Evolutionary conservation across 192 early-diverging fungal species (phyloP), one percentile per base, ranked within the genome.

Genomic region (Coemansia sp.): DNA sequence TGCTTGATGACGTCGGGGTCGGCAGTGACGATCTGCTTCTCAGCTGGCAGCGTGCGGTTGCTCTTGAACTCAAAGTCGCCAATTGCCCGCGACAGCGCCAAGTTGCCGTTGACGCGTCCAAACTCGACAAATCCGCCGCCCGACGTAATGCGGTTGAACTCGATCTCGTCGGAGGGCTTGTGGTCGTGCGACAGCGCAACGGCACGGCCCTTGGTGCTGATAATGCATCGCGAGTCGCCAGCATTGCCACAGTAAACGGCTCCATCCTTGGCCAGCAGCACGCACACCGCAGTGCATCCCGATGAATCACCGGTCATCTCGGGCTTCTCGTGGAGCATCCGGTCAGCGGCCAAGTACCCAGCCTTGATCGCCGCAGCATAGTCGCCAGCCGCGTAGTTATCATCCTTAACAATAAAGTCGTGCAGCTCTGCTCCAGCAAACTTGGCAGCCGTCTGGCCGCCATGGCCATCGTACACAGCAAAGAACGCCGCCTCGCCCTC

Each of bases 21-120:
- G 31, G 91, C 91, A 24, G 96, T 99, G 23, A 99, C 97, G 24
- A 95, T 88, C 82, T 99, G 97, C 69, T 93, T 76, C 72, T 97
- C 93, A 65, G 89, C 73, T 28, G 89, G 76, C 26, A 97, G 74
- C 50, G 85, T 77, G 0, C 78, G 50, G 76, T 94, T 94, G 74
- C 90, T 86, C 85, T 99, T 99, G 83, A 99, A 99, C 82, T 98
- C 97, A 84, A 95, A 98, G 71, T 99, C 97, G 33, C 97, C 97
- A 63, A 99, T 85, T 1, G 97, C 97, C 45, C 97, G 90, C 51
- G 95, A 97, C 20, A 99, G 85, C 26, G 97, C 97, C 39, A 99
- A 84, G 75, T 96, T 97, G 88, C 97, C 97, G 81, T 99, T 99
- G 45, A 99, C 97, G 61, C 97, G 89, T 1, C 95, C 95, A 86